A percentile compares a stretch with the other conserved stretches of the same genome.
Evolutionary conservation across 306 rosid genomes (phyloP).

Genomic region (Cucurbita argyrosperma): DNA sequence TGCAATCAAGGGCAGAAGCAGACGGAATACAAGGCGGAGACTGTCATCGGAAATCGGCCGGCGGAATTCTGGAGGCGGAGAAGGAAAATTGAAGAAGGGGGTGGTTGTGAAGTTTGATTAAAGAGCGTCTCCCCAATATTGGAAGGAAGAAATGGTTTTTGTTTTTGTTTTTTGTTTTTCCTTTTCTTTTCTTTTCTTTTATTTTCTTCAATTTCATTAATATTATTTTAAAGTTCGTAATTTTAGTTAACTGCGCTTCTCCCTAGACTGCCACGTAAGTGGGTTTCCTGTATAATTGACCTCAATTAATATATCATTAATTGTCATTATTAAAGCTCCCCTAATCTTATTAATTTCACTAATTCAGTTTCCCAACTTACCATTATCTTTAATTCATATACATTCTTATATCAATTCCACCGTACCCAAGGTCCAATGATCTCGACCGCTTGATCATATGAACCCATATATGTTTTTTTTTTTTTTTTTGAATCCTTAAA

Average conservation of each 20-base stretch:
- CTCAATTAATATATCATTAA: conserved; percentile 6
- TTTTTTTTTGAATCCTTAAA: too few relatives aligned
- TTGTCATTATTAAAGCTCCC: neutral
- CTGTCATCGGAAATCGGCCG: neutral
- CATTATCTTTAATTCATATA: neutral
- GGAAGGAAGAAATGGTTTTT: neutral
- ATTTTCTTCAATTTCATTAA: too few relatives aligned
- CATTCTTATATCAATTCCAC: too few relatives aligned
- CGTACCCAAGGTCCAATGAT: too few relatives aligned
- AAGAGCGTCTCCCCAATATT: neutral
- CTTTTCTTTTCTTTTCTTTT: neutral
- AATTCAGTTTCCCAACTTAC: neutral
- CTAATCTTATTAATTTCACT: neutral
- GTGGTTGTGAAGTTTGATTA: conserved; percentile 2
- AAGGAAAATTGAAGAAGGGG: neutral
- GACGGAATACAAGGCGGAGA: neutral
- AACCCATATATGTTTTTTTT: too few relatives aligned
- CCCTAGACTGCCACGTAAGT: conserved; percentile 96
- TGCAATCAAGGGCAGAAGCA: neutral
- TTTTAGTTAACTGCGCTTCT: conserved; percentile 39
- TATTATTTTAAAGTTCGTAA: neutral
- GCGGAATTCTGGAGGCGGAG: neutral
- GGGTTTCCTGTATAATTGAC: conserved; percentile 32
- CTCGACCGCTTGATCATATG: too few relatives aligned
- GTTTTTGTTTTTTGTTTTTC: neutral